Base-by-base conservation (phyloP, 2,329 filamentous ascomycete genomes). In the Hymenoscyphus fraxineus region DNA sequence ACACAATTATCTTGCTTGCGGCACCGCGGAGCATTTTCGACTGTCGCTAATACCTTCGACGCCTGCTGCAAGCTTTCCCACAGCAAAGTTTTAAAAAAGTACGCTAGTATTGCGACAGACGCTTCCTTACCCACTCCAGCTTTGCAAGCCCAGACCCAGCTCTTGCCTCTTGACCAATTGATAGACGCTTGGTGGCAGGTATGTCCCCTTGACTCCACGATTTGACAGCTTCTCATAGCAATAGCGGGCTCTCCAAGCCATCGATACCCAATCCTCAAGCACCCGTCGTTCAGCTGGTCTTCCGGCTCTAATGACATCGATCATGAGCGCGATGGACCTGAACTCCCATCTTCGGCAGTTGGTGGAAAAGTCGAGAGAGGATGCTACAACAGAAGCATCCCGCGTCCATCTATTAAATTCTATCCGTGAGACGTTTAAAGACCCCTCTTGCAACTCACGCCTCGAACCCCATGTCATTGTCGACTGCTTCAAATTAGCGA, bases 391-490 rank as follows among this genome's bases (percentile, higher is more conserved):
- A 64, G 85, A 83, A 38, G 79, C 98, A 4, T 90, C 93, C 0
- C 94, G 99, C 76, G 95, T 99, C 0, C 95, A 99, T 76, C 93
- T 95, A 0, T 84, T 97, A 74, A 99, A 99, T 75, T 97, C 91
- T 66, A 80, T 99, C 64, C 95, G 95, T 74, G 93, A 96, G 68
- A 88, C 97, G 1, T 95, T 97, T 77, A 94, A 91, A 64, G 93
- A 89, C 69, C 92, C 92, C 0, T 85, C 87, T 59, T 81, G 98
- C 15, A 83, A 91, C 35, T 86, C 86, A 63, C 83, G 84, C 61
- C 90, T 92, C 0, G 92, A 96, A 71, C 80, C 81, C 0, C 89
- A 93, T 70, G 82, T 97, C 7, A 27, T 27, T 27, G 87, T 90
- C 9, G 81, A 86, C 38, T 89, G 89, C 40, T 81, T 99, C 3